Conservation (phyloP, 192 early-diverging fungal species). For the Entomortierella beljakovae region DNA sequence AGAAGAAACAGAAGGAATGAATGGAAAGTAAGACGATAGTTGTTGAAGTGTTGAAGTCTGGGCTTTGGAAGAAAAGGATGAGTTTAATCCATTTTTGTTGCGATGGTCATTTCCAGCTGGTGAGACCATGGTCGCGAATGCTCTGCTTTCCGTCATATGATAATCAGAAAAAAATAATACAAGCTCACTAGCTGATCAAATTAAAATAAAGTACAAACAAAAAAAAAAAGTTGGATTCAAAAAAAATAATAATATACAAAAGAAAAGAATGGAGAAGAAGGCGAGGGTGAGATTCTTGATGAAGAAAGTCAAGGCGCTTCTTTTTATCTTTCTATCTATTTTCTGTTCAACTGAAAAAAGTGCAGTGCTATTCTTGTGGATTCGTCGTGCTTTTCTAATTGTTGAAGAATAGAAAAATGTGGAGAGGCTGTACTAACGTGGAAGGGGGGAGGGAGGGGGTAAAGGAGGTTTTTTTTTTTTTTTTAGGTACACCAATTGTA, state of each 20-base stretch:
- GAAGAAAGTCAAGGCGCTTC: neutral
- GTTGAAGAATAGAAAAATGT: no score
- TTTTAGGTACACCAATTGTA: no score
- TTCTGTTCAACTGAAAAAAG: neutral
- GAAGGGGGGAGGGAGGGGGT: no score
- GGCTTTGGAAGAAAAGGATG: conserved; percentile 6
- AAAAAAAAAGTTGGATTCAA: neutral
- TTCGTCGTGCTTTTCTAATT: no score
- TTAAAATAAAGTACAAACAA: neutral
- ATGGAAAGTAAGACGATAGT: conserved; percentile 26
- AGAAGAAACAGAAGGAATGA: conserved; percentile 9
- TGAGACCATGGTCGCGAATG: conserved; percentile 49
- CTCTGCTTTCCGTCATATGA: conserved; percentile 56
- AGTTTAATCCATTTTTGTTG: neutral
- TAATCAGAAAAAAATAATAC: conserved; percentile 7
- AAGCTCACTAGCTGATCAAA: neutral
- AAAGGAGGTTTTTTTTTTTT: no score
- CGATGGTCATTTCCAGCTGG: conserved; percentile 1
- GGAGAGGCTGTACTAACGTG: no score
- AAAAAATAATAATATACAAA: neutral
- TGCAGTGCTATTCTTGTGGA: no score
- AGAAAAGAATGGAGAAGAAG: no score
- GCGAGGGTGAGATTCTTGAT: neutral
- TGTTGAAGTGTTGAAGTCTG: conserved; percentile 14
- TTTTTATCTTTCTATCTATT: neutral